Evolutionary conservation across 768 basidiomycete species (phyloP).

Genomic region (Saitozyma sp.): DNA sequence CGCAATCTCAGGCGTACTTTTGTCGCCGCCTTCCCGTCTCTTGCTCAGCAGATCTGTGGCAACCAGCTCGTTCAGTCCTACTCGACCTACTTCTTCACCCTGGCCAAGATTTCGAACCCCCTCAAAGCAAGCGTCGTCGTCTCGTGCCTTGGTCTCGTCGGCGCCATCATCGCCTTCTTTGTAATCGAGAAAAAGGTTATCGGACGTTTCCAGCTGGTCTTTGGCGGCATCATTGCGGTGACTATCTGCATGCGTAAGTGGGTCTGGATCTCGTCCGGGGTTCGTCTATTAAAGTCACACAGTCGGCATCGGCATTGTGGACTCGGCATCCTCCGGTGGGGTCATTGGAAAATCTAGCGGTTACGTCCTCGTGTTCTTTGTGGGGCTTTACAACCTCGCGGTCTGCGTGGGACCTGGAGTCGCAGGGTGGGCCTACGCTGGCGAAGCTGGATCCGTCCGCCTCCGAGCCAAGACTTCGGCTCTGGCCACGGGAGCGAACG

Average conservation of each 20-base stretch:
- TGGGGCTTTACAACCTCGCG: conserved; percentile 15
- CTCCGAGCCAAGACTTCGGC: conserved; percentile 26
- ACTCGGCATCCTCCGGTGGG: conserved; percentile 5
- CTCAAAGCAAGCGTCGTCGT: conserved; percentile 23
- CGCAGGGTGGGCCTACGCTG: conserved; percentile 22
- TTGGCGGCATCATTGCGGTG: conserved; percentile 14
- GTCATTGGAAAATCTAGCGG: conserved; percentile 17
- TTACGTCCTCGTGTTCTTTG: conserved; percentile 14
- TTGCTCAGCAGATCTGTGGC: conserved; percentile 25
- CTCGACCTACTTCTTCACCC: conserved; percentile 22
- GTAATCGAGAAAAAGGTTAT: conserved; percentile 19
- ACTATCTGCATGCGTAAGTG: conserved; percentile 15
- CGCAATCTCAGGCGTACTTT: conserved; percentile 21
- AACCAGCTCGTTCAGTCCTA: conserved; percentile 23
- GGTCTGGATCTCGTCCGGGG: no score
- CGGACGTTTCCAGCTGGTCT: conserved; percentile 21
- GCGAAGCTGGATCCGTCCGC: conserved; percentile 19
- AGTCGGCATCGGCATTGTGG: conserved; percentile 28
- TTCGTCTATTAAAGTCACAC: neutral
- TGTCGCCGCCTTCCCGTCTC: conserved; percentile 24
- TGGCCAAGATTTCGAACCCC: conserved; percentile 25
- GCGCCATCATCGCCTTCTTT: conserved; percentile 19
- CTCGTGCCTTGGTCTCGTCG: conserved; percentile 17
- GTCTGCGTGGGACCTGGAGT: conserved; percentile 14
- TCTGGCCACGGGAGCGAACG: conserved; percentile 22